These are phyloP conservation scores for Leccinum obscurum DNA, from an alignment of 768 basidiomycete species.

Conservation along the genomic window DNA sequence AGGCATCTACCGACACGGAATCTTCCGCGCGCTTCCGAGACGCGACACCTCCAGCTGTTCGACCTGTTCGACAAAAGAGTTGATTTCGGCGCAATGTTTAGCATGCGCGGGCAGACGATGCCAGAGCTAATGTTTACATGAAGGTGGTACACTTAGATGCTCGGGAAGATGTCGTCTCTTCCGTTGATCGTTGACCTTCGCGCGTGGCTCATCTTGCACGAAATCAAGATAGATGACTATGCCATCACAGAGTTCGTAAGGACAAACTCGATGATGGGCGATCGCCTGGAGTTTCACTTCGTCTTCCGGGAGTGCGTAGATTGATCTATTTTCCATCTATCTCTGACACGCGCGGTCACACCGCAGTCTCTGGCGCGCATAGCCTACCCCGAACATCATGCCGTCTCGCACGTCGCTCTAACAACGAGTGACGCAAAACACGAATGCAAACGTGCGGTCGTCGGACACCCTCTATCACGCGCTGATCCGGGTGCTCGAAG, in stretches of 20 bases:
- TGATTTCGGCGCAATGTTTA: too few relatives aligned
- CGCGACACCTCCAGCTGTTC: conserved; percentile 37
- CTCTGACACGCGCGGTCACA: background rate
- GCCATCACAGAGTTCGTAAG: conserved; percentile 82
- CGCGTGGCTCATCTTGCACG: background rate
- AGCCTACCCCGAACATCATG: conserved; percentile 39
- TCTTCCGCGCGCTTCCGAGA: too few relatives aligned
- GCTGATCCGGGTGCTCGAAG: too few relatives aligned
- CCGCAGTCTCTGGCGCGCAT: conserved; percentile 39
- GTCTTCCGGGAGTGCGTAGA: conserved; percentile 74
- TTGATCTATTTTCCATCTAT: background rate
- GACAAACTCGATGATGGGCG: conserved; percentile 53
- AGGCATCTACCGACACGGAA: too few relatives aligned
- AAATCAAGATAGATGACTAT: conserved; percentile 77
- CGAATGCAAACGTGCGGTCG: conserved; percentile 4
- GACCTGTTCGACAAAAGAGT: too few relatives aligned
- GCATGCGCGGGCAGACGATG: too few relatives aligned
- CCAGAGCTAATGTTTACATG: background rate
- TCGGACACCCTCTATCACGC: conserved; percentile 3
- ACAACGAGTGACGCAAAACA: conserved; percentile 34
- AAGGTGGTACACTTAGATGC: conserved; percentile 90
- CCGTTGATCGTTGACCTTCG: conserved; percentile 39
- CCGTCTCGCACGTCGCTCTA: conserved; percentile 58
- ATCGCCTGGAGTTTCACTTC: conserved; percentile 78
- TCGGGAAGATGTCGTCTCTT: conserved; percentile 63